Conservation (phyloP, 163 green algal genomes). For the Scenedesmus sp. region DNA sequence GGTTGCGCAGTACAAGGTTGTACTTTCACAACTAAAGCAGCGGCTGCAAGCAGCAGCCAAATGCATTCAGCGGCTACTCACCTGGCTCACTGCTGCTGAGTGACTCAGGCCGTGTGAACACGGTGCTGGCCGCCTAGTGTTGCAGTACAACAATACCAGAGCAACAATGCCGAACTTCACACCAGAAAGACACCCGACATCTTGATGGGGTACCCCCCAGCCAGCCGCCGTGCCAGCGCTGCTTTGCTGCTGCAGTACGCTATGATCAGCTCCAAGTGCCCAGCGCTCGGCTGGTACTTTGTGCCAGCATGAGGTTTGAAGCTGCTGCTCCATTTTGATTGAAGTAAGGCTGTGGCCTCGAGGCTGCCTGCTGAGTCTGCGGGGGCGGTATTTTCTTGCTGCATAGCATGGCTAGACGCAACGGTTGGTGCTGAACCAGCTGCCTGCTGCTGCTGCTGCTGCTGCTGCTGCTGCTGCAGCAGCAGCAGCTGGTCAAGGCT, state of each 20-base stretch:
- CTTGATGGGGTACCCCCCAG: neutral
- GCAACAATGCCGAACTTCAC: too few relatives aligned
- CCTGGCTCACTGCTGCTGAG: too few relatives aligned
- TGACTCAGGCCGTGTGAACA: too few relatives aligned
- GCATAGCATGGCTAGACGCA: too few relatives aligned
- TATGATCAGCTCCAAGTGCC: neutral
- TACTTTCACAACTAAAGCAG: too few relatives aligned
- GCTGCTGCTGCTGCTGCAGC: neutral
- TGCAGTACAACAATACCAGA: too few relatives aligned
- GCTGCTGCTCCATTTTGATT: neutral
- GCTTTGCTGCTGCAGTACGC: neutral
- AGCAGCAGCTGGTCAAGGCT: too few relatives aligned
- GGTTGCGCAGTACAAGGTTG: too few relatives aligned
- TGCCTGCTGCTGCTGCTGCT: neutral
- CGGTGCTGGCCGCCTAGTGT: too few relatives aligned
- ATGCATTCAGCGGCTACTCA: too few relatives aligned
- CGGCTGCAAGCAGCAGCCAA: too few relatives aligned
- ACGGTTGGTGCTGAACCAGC: neutral
- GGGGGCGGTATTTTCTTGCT: neutral
- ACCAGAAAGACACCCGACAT: neutral
- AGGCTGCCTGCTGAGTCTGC: neutral
- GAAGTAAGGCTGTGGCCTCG: neutral
- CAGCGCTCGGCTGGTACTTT: neutral
- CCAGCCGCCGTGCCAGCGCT: neutral
- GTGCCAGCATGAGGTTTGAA: too few relatives aligned